phyloP scores from a whole-genome alignment of 2,329 filamentous ascomycete genomes.

The Epicoccum sorghinum region DNA sequence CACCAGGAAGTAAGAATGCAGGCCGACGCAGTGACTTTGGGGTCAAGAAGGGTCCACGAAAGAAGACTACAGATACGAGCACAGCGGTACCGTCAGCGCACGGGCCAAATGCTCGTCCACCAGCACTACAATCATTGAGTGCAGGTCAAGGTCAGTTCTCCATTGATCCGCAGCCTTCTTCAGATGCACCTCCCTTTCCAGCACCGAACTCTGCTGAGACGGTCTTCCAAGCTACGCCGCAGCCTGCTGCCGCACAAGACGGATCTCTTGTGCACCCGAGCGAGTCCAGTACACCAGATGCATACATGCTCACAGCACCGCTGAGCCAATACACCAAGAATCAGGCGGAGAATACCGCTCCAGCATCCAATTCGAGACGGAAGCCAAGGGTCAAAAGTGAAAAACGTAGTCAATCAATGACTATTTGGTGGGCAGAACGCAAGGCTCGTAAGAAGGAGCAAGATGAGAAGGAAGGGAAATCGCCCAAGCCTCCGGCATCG shows the following conservation, averaged over 20 bases:
- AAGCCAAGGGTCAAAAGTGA: slow-evolving; percentile 52
- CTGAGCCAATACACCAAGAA: slow-evolving; percentile 41
- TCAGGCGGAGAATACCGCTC: slow-evolving; percentile 35
- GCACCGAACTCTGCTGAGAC: slow-evolving; percentile 40
- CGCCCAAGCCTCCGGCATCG: slow-evolving; percentile 27
- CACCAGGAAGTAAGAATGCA: slow-evolving; percentile 56
- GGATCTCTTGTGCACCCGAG: slow-evolving; percentile 24
- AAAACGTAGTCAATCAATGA: slow-evolving; percentile 53
- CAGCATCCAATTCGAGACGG: slow-evolving; percentile 35
- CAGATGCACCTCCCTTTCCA: slow-evolving; percentile 25
- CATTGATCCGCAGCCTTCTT: slow-evolving; percentile 37
- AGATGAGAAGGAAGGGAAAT: slow-evolving; percentile 37
- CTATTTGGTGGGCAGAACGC: slow-evolving; percentile 54
- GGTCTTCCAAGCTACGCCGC: slow-evolving; percentile 45
- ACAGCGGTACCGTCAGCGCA: slow-evolving; percentile 29
- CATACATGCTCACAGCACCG: slow-evolving; percentile 44
- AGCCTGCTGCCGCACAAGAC: slow-evolving; percentile 33
- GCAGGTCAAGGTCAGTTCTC: slow-evolving; percentile 47
- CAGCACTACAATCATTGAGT: slow-evolving; percentile 44
- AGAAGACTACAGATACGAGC: slow-evolving; percentile 36
- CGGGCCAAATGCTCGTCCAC: slow-evolving; percentile 33
- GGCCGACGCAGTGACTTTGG: slow-evolving; percentile 55
- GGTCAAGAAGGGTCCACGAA: slow-evolving; percentile 57
- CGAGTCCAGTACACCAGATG: slow-evolving; percentile 37
- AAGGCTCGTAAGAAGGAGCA: slow-evolving; percentile 47